Evolutionary conservation across 176 grass and related monocot species (phyloP).

Genomic region (Lolium rigidum): DNA sequence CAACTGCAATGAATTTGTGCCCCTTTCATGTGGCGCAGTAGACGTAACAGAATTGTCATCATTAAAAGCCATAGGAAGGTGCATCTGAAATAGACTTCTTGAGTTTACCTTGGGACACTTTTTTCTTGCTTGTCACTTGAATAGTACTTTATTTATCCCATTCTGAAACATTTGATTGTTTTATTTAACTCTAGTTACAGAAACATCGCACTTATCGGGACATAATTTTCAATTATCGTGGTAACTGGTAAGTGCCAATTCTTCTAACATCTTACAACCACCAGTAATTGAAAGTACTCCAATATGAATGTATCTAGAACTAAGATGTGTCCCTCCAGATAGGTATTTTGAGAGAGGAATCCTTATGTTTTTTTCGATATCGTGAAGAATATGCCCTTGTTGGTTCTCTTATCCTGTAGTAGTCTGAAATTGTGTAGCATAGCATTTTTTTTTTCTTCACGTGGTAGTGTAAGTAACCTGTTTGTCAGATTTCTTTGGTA

Average conservation of each 20-base stretch:
- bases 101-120: neutral
- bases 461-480: neutral
- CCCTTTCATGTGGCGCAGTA: neutral
- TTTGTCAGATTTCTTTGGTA: neutral
- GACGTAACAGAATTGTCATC: neutral
- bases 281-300: constrained; percentile 17
- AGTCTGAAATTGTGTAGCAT: neutral
- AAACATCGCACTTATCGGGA: constrained; percentile 87
- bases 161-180: neutral
- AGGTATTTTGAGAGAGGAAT: neutral
- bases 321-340: neutral
- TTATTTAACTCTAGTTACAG: constrained; percentile 63
- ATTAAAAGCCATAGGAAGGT: neutral
- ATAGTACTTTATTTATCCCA: neutral
- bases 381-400: neutral
- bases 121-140: neutral
- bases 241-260: constrained; percentile 51
- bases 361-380: neutral
- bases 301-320: too few species aligned
- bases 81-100: neutral
- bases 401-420: neutral
- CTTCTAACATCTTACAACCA: neutral
- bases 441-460: neutral
- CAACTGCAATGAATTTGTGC: neutral
- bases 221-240: constrained; percentile 93